Evolutionary conservation across 2,329 filamentous ascomycete species (phyloP).

Genomic region (Neonectria magnoliae): DNA sequence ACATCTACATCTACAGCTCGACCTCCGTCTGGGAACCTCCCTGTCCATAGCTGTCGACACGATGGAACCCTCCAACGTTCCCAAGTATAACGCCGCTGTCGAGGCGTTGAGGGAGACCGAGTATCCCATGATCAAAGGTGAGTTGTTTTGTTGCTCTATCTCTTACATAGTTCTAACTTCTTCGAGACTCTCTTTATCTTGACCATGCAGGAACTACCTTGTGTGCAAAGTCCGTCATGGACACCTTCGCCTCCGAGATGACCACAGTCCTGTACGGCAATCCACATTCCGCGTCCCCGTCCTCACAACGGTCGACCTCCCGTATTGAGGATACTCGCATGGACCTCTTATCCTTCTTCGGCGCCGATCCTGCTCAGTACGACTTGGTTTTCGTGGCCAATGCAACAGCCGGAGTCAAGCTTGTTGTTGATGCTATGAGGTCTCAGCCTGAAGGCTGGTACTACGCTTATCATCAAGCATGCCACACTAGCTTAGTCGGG

Average conservation of each 20-base stretch:
- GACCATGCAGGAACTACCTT: slow-evolving; percentile 96
- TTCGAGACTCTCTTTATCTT: slow-evolving; percentile 78
- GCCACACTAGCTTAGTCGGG: slow-evolving; percentile 89
- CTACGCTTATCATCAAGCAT: slow-evolving; percentile 84
- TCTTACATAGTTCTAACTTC: background rate
- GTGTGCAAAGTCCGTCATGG: slow-evolving; percentile 82
- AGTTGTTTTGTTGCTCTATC: slow-evolving; percentile 12
- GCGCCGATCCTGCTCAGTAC: slow-evolving; percentile 82
- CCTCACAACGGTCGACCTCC: slow-evolving; percentile 80
- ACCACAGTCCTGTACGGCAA: slow-evolving; percentile 85
- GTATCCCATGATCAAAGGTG: slow-evolving; percentile 77
- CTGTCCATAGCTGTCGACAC: background rate
- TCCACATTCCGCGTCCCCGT: slow-evolving; percentile 85
- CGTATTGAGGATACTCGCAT: slow-evolving; percentile 81
- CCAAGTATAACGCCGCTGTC: slow-evolving; percentile 66
- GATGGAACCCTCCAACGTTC: slow-evolving; percentile 12
- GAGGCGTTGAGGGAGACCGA: slow-evolving; percentile 68
- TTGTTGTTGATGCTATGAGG: slow-evolving; percentile 82
- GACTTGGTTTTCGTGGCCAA: slow-evolving; percentile 94
- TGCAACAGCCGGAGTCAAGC: slow-evolving; percentile 88
- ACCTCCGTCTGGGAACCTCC: background rate
- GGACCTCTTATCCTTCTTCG: slow-evolving; percentile 78
- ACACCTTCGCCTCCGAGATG: slow-evolving; percentile 82
- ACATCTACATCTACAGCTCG: background rate
- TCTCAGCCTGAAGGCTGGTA: slow-evolving; percentile 76